Evolutionary conservation across 345 rosid genomes (phyloP), one percentile per base, ranked within the genome.

Genomic region (Hypericum perforatum): DNA sequence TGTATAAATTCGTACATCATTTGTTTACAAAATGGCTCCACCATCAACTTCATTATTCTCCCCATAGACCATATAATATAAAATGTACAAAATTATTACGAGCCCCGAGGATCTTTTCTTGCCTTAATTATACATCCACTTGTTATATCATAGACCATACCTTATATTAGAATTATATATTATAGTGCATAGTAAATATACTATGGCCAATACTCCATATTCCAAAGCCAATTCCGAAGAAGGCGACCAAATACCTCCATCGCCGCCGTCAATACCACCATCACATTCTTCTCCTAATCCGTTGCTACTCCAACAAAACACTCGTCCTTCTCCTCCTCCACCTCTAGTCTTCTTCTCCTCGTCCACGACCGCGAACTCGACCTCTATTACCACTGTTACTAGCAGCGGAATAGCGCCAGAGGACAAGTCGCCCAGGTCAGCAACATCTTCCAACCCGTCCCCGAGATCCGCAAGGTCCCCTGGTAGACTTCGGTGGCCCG

Each of bases 401-500:
- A 4, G 1, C 32, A 22, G 32, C 4, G n/a, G n/a, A n/a, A 22
- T 22, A 1, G 32, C 4, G 32, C 51, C 63, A 3, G 53, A 73
- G 0, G 60, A 55, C 15, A 57, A 39, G 8, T 53, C 70, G 0
- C 49, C 61, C 0, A 44, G 59, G 11, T 43, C 72, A 48, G 55
- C 64, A 2, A 58, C 64, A 2, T 39, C 64, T 1, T 41, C 66
- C 0, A 41, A 11, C 12, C 56, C 52, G 10, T 58, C 72, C 0
- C 74, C 73, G 0, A 50, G 66, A 45, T 13, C 59, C 22, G 22
- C 16, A 10, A 39, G 32, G 7, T 63, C 78, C 3, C 71, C 73
- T 0, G 57, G 67, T 0, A 60, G 64, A n/a, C n/a, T n/a, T n/a
- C n/a, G n/a, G n/a, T n/a, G n/a, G 41, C 41, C 63, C 8, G 11